Percentiles rank a stretch among this genome's conserved stretches.
These are phyloP conservation scores for Plicaturopsis crispa DNA, from an alignment of 768 basidiomycete genomes.

Conservation along the genomic window DNA sequence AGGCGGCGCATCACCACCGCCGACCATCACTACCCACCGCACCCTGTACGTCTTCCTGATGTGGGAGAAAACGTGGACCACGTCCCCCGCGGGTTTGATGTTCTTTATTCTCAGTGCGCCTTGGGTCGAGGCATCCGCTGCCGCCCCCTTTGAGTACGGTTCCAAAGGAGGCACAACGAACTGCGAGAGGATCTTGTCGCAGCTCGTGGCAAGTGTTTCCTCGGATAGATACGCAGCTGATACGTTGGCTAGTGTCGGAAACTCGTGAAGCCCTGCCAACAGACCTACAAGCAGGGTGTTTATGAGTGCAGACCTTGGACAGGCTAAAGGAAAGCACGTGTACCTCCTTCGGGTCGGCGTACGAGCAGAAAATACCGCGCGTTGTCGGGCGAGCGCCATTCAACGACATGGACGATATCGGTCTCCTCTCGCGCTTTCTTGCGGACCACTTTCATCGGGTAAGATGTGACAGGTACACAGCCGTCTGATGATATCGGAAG, in stretches of 20 bases:
- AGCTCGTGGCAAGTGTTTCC: slow-evolving; percentile 18
- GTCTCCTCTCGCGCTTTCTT: slow-evolving; percentile 82
- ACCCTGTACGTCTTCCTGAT: slow-evolving; percentile 80
- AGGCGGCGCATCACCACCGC: slow-evolving; percentile 41
- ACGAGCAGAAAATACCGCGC: slow-evolving; percentile 65
- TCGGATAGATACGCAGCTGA: slow-evolving; percentile 16
- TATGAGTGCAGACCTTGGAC: slow-evolving; percentile 3
- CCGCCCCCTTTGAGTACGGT: slow-evolving; percentile 3
- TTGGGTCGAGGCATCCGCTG: slow-evolving; percentile 2
- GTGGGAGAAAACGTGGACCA: slow-evolving; percentile 84
- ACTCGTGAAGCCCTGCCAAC: slow-evolving; percentile 84
- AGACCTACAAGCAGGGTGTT: slow-evolving; percentile 52
- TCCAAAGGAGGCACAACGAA: slow-evolving; percentile 27
- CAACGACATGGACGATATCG: slow-evolving; percentile 80
- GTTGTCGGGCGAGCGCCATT: slow-evolving; percentile 47
- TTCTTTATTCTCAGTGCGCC: slow-evolving; percentile 33
- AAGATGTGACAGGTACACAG: slow-evolving; percentile 49
- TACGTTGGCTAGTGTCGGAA: slow-evolving; percentile 58
- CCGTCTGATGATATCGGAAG: slow-evolving; percentile 24
- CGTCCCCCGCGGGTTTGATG: slow-evolving; percentile 49
- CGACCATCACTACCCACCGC: slow-evolving; percentile 63
- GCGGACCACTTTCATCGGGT: slow-evolving; percentile 79
- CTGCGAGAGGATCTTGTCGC: slow-evolving; percentile 28
- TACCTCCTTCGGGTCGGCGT: slow-evolving; percentile 79
- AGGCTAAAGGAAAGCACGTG: slow-evolving; percentile 10